Evolutionary conservation across 768 basidiomycete genomes (phyloP).

Genomic region (Podaxis pistillaris): DNA sequence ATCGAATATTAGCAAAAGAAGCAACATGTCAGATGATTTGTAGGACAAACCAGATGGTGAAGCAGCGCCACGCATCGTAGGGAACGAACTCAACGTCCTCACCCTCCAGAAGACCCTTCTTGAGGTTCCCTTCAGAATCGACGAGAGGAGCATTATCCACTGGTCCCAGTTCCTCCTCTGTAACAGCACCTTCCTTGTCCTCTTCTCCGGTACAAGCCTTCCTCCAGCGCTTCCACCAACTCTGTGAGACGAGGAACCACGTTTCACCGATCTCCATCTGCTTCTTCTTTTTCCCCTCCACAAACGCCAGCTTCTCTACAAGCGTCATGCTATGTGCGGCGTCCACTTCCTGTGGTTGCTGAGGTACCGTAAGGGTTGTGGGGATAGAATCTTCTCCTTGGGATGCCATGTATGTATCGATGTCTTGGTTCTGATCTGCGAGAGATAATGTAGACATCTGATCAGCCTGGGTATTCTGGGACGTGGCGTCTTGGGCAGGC

Average conservation of each 20-base stretch:
- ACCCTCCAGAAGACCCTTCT: slow-evolving; percentile 49
- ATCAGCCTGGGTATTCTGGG: slow-evolving; percentile 39
- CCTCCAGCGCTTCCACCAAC: slow-evolving; percentile 77
- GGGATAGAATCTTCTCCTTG: slow-evolving; percentile 45
- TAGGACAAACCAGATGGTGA: slow-evolving; percentile 64
- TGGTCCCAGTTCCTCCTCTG: slow-evolving; percentile 65
- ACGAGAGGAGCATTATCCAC: slow-evolving; percentile 74
- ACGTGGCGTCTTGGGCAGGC: slow-evolving; percentile 39
- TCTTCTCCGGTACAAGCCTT: slow-evolving; percentile 66
- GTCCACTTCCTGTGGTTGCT: slow-evolving; percentile 18
- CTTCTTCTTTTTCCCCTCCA: slow-evolving; percentile 44
- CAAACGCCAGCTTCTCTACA: slow-evolving; percentile 46
- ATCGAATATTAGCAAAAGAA: slow-evolving; percentile 9
- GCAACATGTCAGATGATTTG: slow-evolving; percentile 11
- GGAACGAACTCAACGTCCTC: slow-evolving; percentile 78
- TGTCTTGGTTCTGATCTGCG: slow-evolving; percentile 47
- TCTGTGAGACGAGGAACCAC: slow-evolving; percentile 73
- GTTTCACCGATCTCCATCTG: slow-evolving; percentile 64
- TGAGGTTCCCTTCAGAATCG: slow-evolving; percentile 50
- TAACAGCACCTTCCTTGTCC: slow-evolving; percentile 65
- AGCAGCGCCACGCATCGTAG: slow-evolving; percentile 62
- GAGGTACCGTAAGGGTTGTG: slow-evolving; percentile 25
- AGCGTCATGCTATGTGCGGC: slow-evolving; percentile 29
- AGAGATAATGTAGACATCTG: slow-evolving; percentile 42
- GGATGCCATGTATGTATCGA: slow-evolving; percentile 68